Percentiles rank a stretch among this genome's conserved stretches.
These are phyloP conservation scores for Saccharomyces paradoxus DNA, from an alignment of 805 yeast genomes.

Conservation along the genomic window DNA sequence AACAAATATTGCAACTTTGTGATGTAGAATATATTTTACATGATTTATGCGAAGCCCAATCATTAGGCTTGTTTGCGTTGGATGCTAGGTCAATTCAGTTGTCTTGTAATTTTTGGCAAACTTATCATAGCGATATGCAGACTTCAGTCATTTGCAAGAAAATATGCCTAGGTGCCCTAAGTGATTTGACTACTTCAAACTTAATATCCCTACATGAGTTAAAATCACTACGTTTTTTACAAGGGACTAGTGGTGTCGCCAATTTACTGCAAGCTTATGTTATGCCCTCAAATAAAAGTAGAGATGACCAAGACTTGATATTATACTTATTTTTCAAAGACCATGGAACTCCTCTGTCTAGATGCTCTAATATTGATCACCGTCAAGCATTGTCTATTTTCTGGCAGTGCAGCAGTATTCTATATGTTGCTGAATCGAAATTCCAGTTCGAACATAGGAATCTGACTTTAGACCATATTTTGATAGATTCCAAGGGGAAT, in stretches of 20 bases:
- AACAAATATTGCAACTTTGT: constrained; percentile 21
- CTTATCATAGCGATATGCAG: constrained; percentile 7
- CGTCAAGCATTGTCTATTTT: constrained; percentile 36
- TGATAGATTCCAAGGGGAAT: constrained; percentile 35
- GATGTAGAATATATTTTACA: constrained; percentile 13
- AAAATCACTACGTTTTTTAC: constrained; percentile 16
- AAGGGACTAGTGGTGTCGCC: constrained; percentile 27
- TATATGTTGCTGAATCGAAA: constrained; percentile 45
- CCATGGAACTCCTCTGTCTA: constrained; percentile 21
- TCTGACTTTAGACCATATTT: constrained; percentile 56
- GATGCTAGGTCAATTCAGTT: constrained; percentile 8
- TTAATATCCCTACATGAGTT: constrained; percentile 23
- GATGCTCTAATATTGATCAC: constrained; percentile 13
- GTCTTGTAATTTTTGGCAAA: constrained; percentile 16
- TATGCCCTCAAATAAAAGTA: constrained; percentile 7
- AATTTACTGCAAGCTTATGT: constrained; percentile 19
- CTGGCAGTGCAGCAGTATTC: constrained; percentile 42
- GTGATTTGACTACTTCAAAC: constrained; percentile 12
- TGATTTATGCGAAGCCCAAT: constrained; percentile 3
- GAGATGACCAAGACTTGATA: constrained; percentile 6
- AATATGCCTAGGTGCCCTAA: constrained; percentile 13
- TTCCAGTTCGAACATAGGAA: constrained; percentile 64
- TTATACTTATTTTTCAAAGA: constrained; percentile 22
- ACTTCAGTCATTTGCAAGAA: constrained; percentile 15
- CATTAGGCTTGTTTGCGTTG: constrained; percentile 6